Base-by-base conservation (phyloP, 495 filamentous ascomycete genomes). In the Penicillium flavigenum region DNA sequence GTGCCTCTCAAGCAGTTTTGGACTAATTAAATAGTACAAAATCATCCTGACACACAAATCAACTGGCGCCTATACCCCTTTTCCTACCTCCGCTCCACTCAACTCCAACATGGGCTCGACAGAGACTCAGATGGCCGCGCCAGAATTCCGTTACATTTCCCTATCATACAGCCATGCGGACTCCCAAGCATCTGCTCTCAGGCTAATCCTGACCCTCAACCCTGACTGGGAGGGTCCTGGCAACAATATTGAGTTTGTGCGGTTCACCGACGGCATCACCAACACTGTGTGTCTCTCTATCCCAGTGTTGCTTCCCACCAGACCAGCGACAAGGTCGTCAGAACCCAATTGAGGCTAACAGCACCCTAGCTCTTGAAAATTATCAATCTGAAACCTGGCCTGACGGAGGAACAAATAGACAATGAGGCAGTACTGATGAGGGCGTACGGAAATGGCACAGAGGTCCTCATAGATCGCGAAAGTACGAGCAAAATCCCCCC, bases 231-330 rank as follows among this genome's bases (percentile, higher is more conserved):
- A 86, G 57, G 79, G 82, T 17, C 73, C 81, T 1, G 83, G 80
- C 49, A 91, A 89, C 53, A 84, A 86, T n/a, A 82, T 98, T 58
- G 88, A 92, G 68, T 90, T 98, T 63, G 81, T 91, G 47, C 84
- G 86, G 46, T 98, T 98, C 77, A 98, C 90, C 27, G 94, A 98
- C 68, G 94, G 94, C 62, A 98, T 98, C 72, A 98, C 94, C 45
- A 98, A 98, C 73, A 97, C 93, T 58, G 86, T 89, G 73, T 59
- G 84, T 84, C 63, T 47, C 63, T 47, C 43, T 46, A 42, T 4
- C 36, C 45, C 19, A 36, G 49, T 20, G 46, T 59, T 51, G 31
- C 59, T 48, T 51, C 29, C 29, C 22, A 47, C 16, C 2, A 17
- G 34, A 27, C 10, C 31, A 32, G 12, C 42, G 14, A 45, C 9